Evolutionary conservation across 1,284 basidiomycete species (phyloP).

Genomic region (Rhodotorula sp.): DNA sequence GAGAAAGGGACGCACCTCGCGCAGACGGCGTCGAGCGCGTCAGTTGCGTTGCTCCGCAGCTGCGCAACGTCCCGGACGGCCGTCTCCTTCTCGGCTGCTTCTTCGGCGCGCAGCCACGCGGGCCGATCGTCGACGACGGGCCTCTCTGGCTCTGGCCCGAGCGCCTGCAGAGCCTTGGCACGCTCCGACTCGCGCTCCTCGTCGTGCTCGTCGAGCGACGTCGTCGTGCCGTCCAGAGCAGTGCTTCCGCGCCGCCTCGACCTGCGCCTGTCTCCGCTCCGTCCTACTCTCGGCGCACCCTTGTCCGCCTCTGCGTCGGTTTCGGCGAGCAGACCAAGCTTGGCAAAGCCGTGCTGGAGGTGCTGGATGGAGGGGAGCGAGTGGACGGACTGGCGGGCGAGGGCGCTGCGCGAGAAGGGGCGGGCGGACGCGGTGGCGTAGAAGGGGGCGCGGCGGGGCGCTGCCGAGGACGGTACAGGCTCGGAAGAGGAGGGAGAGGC

Average conservation of each 20-base stretch:
- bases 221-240: too few relatives aligned
- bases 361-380: constrained; percentile 78
- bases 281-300: neutral
- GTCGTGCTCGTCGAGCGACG: too few relatives aligned
- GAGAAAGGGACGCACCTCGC: constrained; percentile 4
- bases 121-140: constrained; percentile 9
- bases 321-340: neutral
- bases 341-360: constrained; percentile 68
- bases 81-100: neutral
- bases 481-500: neutral
- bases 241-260: too few relatives aligned
- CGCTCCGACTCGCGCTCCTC: too few relatives aligned
- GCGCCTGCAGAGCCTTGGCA: neutral
- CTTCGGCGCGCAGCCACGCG: constrained; percentile 23
- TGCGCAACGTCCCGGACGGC: constrained; percentile 1
- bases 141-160: constrained; percentile 18
- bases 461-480: neutral
- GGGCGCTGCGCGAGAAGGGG: constrained; percentile 78
- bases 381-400: constrained; percentile 82
- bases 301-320: neutral
- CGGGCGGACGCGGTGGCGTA: constrained; percentile 54
- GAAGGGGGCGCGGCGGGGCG: neutral
- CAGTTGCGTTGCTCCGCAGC: constrained; percentile 2
- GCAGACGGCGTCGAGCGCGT: constrained; percentile 13
- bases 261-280: too few relatives aligned